Evolutionary conservation across 2,329 filamentous ascomycete species (phyloP), one percentile per base, ranked within the genome.

Genomic region (Penicillium sp.): DNA sequence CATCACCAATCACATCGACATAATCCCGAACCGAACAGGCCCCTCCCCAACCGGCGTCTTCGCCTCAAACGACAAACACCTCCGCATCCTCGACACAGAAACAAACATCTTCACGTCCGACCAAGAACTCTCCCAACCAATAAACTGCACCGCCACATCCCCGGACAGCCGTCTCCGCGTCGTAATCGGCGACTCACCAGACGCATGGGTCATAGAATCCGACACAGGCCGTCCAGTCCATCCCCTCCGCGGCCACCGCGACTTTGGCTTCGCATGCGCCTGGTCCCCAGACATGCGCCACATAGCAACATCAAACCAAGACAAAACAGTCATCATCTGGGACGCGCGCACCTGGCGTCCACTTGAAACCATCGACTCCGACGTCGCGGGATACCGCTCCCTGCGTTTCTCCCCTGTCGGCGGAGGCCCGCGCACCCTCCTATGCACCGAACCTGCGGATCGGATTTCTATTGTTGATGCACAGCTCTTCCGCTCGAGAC

Each of bases 1-100:
- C 36, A 84, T 86, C 60, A 84, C 83, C 19, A 86, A 85, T 59
- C 83, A 86, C 65, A 77, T 86, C 57, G 81, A 86, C 65, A 77
- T 82, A 15, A 79, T 81, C 61, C 70, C 70, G 15, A 78, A 74
- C 45, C 81, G 83, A 38, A 74, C 75, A 4, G 79, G 73, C n/a
- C 76, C 77, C 42, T 71, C 73, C 1, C 80, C 81, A 1, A 77
- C 78, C 43, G 82, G 81, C 3, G 78, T 82, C 3, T 82, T 86
- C 61, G 81, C 81, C 62, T 85, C 83, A 3, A 86, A 86, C 64
- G 84, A 86, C 68, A 71, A 76, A 41, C 78, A 79, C 41, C 70
- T 86, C 13, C 82, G 83, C 9, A 71, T 82, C 29, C 75, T 86
- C 31, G 83, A 86, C 66, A 79, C 79, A 64, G 73, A 71, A 35